Evolutionary conservation across 352 stramenopile genomes (phyloP), one percentile per base, ranked within the genome.

Genomic region (Phytophthora parvispora): DNA sequence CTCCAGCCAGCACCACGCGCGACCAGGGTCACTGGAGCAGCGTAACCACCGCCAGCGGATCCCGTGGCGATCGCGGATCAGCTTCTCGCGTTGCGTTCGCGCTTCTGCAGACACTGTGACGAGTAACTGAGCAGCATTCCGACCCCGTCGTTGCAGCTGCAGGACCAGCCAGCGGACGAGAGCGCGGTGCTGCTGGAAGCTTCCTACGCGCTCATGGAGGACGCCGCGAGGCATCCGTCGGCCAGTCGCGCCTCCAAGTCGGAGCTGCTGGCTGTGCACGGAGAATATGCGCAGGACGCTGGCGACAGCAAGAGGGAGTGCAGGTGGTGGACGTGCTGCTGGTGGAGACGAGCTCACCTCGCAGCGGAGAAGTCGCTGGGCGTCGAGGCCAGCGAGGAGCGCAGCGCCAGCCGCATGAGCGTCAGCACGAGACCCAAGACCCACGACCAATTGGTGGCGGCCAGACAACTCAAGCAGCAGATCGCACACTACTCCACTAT

Each of bases 401-500:
- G 56, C 45, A 68, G 59, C 32, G 28, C 45, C 4, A 73, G 59
- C 51, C 51, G 74, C 5, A 34, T 38, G 4, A 75, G 67, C 47
- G 29, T 61, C 15, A 78, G 67, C 28, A 27, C 43, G 9, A 53
- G 60, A 15, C 56, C 58, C 18, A 70, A 80, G 29, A 81, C 72
- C 0, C 66, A 76, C 40, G 82, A 86, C 38, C 77, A 87, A 59
- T 32, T 87, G 3, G 56, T 69, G 13, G 75, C 80, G 1, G 66
- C 77, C 27, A 72, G 74, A 24, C 77, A 72, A 22, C 53, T 91
- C 7, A 81, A 89, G 49, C 65, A 84, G 48, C 74, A 92, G 56
- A 84, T 92, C 40, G 78, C 79, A 18, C 67, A 87, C 60, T 93
- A 91, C 74, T 92, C 85, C 54, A 93, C 70, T n/a, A 92, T 93